Evolutionary conservation across 768 basidiomycete species (phyloP), one percentile per base, ranked within the genome.

Genomic region (Cystofilobasidium capitatum): DNA sequence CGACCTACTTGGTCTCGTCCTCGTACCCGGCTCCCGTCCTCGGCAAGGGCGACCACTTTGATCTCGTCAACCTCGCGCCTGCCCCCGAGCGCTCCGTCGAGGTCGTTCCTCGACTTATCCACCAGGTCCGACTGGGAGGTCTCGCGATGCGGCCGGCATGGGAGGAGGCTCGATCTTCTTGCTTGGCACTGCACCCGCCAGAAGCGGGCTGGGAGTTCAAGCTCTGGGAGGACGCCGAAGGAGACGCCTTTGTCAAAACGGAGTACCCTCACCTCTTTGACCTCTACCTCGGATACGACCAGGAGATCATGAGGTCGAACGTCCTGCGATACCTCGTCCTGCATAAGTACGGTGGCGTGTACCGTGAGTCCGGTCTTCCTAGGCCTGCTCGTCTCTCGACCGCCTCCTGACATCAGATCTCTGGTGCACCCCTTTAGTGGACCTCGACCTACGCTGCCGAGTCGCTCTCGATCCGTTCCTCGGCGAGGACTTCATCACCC

Each of bases 401-500:
- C 2, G 14, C 31, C 29, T 2, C 14, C 51, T 55, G 51, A 29
- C 51, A 20, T 49, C 45, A 24, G 14, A 31, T 33, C 51, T 5
- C 29, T 10, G 31, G 29, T 16, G 24, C 3, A 17, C 51, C 12
- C 51, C 17, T 33, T 17, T 20, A 55, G 51, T 61, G 14, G 59
- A 61, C 26, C 59, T 61, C 59, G 59, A 61, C 40, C 59, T 61
- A 6, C 59, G 37, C 59, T 61, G 59, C 59, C 37, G 59, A 24
- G 26, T 40, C 22, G 14, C 35, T 7, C 59, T 61, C 39, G 59
- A 61, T 22, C 24, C 39, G 20, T 44, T 61, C 40, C 59, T 61
- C 29, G 31, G n/a, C n/a, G 59, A 40, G n/a, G 37, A 37, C 29
- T 61, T 61, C 16, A 13, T 61, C 59, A 61, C 59, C 26, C 59